Base-by-base conservation (phyloP, 2,329 filamentous ascomycete genomes). In the Nemania sp. region DNA sequence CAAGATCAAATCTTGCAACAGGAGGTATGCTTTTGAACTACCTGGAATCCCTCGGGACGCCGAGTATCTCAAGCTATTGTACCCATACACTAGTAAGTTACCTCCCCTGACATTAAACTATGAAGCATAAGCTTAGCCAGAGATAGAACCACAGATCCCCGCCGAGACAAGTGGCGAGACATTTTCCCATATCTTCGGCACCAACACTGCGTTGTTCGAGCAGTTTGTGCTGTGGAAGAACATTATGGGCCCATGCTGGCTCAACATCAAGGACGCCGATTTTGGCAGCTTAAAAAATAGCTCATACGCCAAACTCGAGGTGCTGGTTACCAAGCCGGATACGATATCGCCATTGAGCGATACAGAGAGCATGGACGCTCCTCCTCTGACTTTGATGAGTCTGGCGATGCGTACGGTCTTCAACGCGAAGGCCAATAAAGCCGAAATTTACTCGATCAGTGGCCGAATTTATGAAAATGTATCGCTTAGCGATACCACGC, bases 141-240 rank as follows among this genome's bases (percentile, higher is more conserved):
- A 19, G 40, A 34, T 48, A 83, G 80, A 93, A 69, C 84, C 86
- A 37, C 78, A 80, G 15, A 72, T 99, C 30, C 81, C 90, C n/a
- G 77, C 82, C 48, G 86, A 88, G 57, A 74, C 82, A 5, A 83
- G 79, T 34, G 94, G 94, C 23, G 86, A 96, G 70, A 97, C 94
- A 0, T 99, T 93, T 68, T 97, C 93, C 1, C 90, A 90, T 61
- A 87, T 96, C 20, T 99, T 99, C 63, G 94, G 95, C 23, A 88
- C 89, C 52, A 96, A 94, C 70, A 99, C 94, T 0, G 86, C 90
- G 1, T 79, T 99, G 0, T 99, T 99, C 64, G 94, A 99, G 73
- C 94, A 99, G 65, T 99, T 99, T 68, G 94, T 99, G 17, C 80
- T 99, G 5, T 97, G 92, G 89, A 97, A 97, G 75, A 96, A 96